Percentiles rank a stretch among this genome's conserved stretches.
These are phyloP conservation scores for Lagerstroemia speciosa DNA, from an alignment of 345 rosid genomes.

Conservation along the genomic window DNA sequence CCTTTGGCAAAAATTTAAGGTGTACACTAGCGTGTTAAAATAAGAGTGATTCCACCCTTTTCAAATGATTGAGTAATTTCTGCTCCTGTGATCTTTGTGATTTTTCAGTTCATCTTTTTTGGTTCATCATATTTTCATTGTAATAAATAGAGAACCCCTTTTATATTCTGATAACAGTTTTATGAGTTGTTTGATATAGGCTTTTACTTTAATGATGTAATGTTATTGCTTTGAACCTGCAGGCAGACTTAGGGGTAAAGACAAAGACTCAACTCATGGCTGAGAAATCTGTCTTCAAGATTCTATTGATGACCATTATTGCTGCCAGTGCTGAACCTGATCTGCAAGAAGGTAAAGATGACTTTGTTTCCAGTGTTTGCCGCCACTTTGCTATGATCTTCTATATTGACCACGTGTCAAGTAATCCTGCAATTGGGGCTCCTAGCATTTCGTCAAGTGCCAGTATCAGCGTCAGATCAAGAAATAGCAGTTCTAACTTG, in stretches of 20 bases:
- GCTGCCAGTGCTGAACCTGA: slow-evolving; percentile 85
- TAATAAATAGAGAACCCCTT: neutral
- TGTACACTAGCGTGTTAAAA: too few species aligned
- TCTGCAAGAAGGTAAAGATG: slow-evolving; percentile 63
- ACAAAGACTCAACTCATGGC: slow-evolving; percentile 99
- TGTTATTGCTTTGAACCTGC: slow-evolving; percentile 17
- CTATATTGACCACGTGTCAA: slow-evolving; percentile 54
- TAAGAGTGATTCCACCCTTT: neutral
- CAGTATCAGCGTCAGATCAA: slow-evolving; percentile 49
- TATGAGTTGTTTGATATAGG: neutral
- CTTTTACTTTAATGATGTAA: slow-evolving; percentile 2
- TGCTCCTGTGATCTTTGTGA: neutral
- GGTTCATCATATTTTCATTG: neutral
- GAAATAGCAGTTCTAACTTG: slow-evolving; percentile 48
- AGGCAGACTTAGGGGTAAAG: slow-evolving; percentile 98
- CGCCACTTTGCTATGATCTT: slow-evolving; percentile 91
- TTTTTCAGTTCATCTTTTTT: neutral
- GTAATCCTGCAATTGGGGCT: slow-evolving; percentile 39
- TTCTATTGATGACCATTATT: slow-evolving; percentile 67
- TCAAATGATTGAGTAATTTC: neutral
- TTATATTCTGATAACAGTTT: neutral
- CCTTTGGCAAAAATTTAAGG: neutral
- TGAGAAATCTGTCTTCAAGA: slow-evolving; percentile 96
- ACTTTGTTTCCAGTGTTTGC: slow-evolving; percentile 72
- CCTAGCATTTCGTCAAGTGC: slow-evolving; percentile 43